Base-by-base conservation (phyloP, 2,329 filamentous ascomycete genomes). In the Aspergillus awamori region DNA sequence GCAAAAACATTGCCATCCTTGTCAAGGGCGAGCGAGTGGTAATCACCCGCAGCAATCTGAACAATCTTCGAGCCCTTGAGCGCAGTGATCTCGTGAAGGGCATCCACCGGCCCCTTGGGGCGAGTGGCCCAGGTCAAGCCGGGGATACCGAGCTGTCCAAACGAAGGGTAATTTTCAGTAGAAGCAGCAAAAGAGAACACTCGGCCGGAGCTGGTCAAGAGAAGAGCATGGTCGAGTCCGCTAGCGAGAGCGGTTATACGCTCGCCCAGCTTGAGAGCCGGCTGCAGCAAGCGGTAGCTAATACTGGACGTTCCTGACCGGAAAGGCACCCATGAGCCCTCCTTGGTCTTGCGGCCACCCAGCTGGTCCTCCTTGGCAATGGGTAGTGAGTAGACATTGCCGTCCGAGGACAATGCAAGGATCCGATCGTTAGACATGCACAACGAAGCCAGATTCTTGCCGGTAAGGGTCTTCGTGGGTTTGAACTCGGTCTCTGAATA, bases 181-280 rank as follows among this genome's bases (percentile, higher is more conserved):
- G 90, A 92, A 2, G 92, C 88, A 2, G 92, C 94, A n/a, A 91
- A 89, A 2, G 93, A 91, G 77, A 96, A 98, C 36, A 98, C 85
- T 43, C 94, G 90, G 0, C 95, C 95, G 56, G 85, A 86, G 51
- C 87, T 92, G 0, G 94, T 97, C 62, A 97, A 83, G 53, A 99
- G 83, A 0, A 98, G 83, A 33, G 89, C 90, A 74, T 98, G 94
- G 71, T 98, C 93, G 13, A 91, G 83, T 2, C 95, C 95, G 64
- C 89, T 87, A 61, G 87, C 85, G 60, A 98, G 85, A 55, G 92
- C 84, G 0, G 85, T 85, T 7, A 98, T 81, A 61, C 85, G 90
- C 76, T 97, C 93, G 33, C 86, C 86, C 78, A 87, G 88, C 22
- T 76, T 78, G 30, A 95, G 80, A 56, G 83, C 82, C 1, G 92